Evolutionary conservation across 176 grass and related monocot genomes (phyloP).

Genomic region (Thalia dealbata): DNA sequence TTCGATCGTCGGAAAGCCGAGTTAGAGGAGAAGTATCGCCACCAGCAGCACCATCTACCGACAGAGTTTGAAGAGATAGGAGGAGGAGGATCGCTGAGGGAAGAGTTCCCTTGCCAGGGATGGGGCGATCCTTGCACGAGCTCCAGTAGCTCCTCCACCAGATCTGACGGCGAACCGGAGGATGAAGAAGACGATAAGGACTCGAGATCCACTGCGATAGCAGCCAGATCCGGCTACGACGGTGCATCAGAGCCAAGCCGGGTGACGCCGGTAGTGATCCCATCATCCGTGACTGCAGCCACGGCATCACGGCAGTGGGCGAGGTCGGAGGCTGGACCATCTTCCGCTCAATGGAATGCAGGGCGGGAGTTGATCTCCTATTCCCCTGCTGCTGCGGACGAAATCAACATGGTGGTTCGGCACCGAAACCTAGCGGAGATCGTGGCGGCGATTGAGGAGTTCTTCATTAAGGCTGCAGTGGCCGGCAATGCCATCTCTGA

Average conservation of each 20-base stretch:
- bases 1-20: slow-evolving; percentile 73
- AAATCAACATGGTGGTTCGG: slow-evolving; percentile 62
- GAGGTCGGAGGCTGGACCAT: slow-evolving; percentile 35
- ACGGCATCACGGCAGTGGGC: slow-evolving; percentile 35
- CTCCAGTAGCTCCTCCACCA: slow-evolving; percentile 19
- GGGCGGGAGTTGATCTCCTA: slow-evolving; percentile 6
- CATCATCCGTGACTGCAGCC: slow-evolving; percentile 23
- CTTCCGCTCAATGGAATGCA: slow-evolving; percentile 16
- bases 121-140: slow-evolving; percentile 26
- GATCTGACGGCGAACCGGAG: slow-evolving; percentile 12
- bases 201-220: slow-evolving; percentile 43
- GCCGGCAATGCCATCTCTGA: slow-evolving; percentile 59
- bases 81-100: slow-evolving; percentile 25
- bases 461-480: slow-evolving; percentile 72
- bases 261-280: slow-evolving; percentile 16
- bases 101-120: slow-evolving; percentile 30
- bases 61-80: slow-evolving; percentile 32
- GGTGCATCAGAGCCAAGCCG: neutral
- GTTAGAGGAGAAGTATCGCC: slow-evolving; percentile 53
- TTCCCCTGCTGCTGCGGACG: slow-evolving; percentile 11
- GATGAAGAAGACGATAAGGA: slow-evolving; percentile 20
- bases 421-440: slow-evolving; percentile 82
- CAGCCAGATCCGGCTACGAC: slow-evolving; percentile 59
- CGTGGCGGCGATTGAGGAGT: slow-evolving; percentile 73
- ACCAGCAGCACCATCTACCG: slow-evolving; percentile 37